phyloP scores from a whole-genome alignment of 225 moss, liverwort and hornwort genomes.

The Thuidium tamariscinum region DNA sequence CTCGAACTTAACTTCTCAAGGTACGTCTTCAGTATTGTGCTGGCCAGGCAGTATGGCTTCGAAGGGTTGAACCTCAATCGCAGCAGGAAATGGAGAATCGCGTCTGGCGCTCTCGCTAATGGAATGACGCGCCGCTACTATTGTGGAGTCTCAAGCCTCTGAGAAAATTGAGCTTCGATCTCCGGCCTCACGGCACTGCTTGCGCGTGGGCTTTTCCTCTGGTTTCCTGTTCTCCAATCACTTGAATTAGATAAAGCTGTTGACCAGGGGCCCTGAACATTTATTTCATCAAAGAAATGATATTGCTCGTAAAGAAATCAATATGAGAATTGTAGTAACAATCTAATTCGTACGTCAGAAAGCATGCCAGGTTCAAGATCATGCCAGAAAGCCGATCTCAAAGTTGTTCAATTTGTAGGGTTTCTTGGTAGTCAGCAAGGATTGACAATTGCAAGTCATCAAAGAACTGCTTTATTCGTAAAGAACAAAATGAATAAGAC shows the following conservation, averaged over 20 bases:
- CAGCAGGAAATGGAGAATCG: constrained; percentile 39
- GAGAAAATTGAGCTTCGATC: constrained; percentile 16
- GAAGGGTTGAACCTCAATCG: constrained; percentile 57
- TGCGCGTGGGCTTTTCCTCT: not conserved
- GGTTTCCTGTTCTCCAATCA: not conserved
- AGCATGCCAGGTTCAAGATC: not conserved
- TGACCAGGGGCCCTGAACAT: not conserved
- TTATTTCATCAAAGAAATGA: not conserved
- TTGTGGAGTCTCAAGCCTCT: not conserved
- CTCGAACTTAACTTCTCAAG: too few relatives aligned
- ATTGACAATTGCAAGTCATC: not conserved
- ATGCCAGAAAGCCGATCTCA: too few relatives aligned
- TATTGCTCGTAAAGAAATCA: not conserved
- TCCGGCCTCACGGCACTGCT: too few relatives aligned
- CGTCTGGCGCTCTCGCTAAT: constrained; percentile 13
- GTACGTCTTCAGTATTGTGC: constrained; percentile 34
- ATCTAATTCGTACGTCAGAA: not conserved
- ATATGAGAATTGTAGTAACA: not conserved
- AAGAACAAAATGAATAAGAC: too few relatives aligned
- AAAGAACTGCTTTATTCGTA: not conserved
- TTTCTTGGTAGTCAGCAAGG: not conserved
- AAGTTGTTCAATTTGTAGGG: not conserved
- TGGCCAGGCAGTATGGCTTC: constrained; percentile 37
- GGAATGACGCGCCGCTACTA: constrained; percentile 43
- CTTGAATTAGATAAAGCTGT: not conserved